A percentile compares a stretch with the other conserved stretches of the same genome.
phyloP scores from a whole-genome alignment of 139 green algal genomes.

The Haematococcus lacustris region DNA sequence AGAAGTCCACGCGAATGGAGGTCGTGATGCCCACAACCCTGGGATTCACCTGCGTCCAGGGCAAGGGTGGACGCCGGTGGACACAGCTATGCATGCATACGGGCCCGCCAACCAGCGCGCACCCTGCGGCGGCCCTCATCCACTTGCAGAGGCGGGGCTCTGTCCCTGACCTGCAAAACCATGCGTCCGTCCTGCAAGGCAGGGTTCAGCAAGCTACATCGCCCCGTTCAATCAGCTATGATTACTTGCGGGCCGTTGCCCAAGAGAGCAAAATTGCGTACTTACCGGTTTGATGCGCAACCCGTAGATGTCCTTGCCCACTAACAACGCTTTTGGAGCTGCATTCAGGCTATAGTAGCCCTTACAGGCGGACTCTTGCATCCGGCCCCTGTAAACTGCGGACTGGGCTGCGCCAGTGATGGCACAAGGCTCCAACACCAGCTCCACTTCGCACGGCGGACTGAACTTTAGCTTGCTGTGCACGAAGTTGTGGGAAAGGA shows the following conservation, averaged over 20 bases:
- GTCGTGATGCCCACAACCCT: constrained; percentile 8
- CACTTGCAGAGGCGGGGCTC: not conserved
- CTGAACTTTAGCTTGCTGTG: constrained; percentile 4
- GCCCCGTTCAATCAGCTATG: no score
- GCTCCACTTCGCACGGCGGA: not conserved
- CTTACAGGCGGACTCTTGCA: not conserved
- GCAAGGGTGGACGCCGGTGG: not conserved
- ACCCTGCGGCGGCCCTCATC: constrained; percentile 5
- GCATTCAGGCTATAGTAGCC: constrained; percentile 1
- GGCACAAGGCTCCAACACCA: no score
- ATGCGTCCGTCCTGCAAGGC: constrained; percentile 6
- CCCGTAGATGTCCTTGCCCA: constrained; percentile 9
- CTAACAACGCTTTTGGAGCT: not conserved
- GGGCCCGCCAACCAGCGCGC: no score
- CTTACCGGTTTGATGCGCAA: constrained; percentile 4
- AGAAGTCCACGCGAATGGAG: constrained; percentile 8
- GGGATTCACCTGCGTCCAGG: not conserved
- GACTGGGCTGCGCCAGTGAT: no score
- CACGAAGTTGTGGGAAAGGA: constrained; percentile 7
- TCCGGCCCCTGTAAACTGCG: not conserved
- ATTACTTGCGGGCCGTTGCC: no score
- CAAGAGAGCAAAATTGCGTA: no score
- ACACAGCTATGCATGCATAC: no score
- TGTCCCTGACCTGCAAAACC: constrained; percentile 5
- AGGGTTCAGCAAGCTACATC: no score